These are phyloP conservation scores for Noccaea bulbosa DNA, from an alignment of 345 rosid genomes.

Conservation along the genomic window DNA sequence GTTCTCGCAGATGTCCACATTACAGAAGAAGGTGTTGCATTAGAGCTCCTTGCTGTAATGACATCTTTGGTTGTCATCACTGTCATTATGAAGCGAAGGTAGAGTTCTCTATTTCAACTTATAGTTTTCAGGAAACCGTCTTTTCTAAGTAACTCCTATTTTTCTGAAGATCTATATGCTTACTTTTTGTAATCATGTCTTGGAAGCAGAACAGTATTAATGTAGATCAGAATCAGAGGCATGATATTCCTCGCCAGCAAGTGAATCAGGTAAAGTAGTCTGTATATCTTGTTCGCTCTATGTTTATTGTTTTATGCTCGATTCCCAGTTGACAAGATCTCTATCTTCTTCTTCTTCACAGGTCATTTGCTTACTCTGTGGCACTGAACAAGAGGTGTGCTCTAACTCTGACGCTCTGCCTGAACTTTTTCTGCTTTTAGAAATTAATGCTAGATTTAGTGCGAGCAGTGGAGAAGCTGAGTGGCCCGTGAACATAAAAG, in stretches of 20 bases:
- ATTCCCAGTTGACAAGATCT: constrained; percentile 10
- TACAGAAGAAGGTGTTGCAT: constrained; percentile 74
- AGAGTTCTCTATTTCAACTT: constrained; percentile 8
- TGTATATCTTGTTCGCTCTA: constrained; percentile 7
- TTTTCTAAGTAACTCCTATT: neutral
- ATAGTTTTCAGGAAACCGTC: neutral
- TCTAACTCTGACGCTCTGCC: constrained; percentile 13
- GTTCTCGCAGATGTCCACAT: constrained; percentile 64
- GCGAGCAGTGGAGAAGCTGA: neutral
- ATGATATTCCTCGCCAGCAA: constrained; percentile 84
- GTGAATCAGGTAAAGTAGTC: constrained; percentile 55
- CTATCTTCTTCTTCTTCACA: constrained; percentile 34
- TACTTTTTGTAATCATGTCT: constrained; percentile 16
- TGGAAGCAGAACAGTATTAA: constrained; percentile 63
- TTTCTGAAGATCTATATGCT: constrained; percentile 7
- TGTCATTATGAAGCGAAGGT: constrained; percentile 84
- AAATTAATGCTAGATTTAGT: neutral
- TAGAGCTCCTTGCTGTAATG: constrained; percentile 88
- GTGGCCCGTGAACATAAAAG: neutral
- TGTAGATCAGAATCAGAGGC: constrained; percentile 63
- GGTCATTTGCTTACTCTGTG: constrained; percentile 83
- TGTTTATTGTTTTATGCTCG: neutral
- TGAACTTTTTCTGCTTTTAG: neutral
- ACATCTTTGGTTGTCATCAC: constrained; percentile 83
- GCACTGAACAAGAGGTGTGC: constrained; percentile 85